Conservation (phyloP, 345 rosid species). For the Arabidopsis thaliana region TAIR10.1 NC_003070.9:25855001-25855500, state of each 20-base stretch:
- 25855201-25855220: background rate
- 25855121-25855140: background rate
- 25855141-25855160: background rate
- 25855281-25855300: slow-evolving; percentile 33
- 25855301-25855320: slow-evolving; percentile 19
- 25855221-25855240: background rate
- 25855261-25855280: slow-evolving; percentile 31
- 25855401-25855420: background rate
- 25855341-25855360: slow-evolving; percentile 29
- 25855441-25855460: background rate
- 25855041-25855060: too few relatives aligned
- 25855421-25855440: background rate
- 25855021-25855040: too few relatives aligned
- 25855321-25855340: slow-evolving; percentile 33
- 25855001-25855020: too few relatives aligned
- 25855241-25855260: slow-evolving; percentile 3
- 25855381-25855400: background rate
- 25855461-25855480: slow-evolving; percentile 32
- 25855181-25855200: background rate
- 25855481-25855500: slow-evolving; percentile 40
- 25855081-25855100: too few relatives aligned
- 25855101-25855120: background rate
- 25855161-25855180: background rate
- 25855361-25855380: slow-evolving; percentile 17
- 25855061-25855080: too few relatives aligned